phyloP scores from a whole-genome alignment of 192 early-diverging fungal species.

The Oehlia diaphana region DNA sequence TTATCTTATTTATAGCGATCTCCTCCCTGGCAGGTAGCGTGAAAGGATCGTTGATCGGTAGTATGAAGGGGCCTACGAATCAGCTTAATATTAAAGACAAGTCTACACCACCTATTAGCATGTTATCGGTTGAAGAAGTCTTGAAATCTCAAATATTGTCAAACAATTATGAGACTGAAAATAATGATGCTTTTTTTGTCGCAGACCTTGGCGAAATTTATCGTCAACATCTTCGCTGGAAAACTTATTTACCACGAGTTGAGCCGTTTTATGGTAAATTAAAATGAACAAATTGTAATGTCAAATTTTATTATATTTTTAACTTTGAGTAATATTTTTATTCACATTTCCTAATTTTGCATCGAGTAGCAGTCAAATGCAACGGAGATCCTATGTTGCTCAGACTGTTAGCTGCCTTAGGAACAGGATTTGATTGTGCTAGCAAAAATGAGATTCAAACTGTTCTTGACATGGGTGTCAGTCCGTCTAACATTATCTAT shows the following conservation, averaged over 20 bases:
- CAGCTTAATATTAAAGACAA: neutral
- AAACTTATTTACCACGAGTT: constrained; percentile 80
- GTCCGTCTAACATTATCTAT: constrained; percentile 84
- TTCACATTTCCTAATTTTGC: constrained; percentile 2
- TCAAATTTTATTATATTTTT: constrained; percentile 17
- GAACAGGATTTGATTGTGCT: constrained; percentile 97
- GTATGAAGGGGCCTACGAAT: neutral
- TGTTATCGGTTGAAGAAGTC: constrained; percentile 18
- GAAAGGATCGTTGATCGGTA: neutral
- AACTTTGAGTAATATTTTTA: neutral
- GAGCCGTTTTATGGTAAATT: constrained; percentile 90
- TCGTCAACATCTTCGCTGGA: constrained; percentile 87
- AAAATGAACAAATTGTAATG: constrained; percentile 5
- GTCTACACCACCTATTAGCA: neutral
- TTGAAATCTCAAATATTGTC: neutral
- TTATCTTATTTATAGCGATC: neutral
- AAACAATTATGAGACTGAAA: constrained; percentile 48
- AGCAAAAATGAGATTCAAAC: constrained; percentile 89
- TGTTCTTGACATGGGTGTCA: constrained; percentile 71
- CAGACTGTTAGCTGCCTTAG: constrained; percentile 76
- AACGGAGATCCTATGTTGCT: constrained; percentile 89
- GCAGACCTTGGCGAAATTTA: constrained; percentile 90
- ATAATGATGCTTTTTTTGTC: constrained; percentile 93
- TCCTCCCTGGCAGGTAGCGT: constrained; percentile 33
- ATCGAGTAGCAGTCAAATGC: constrained; percentile 86